Conservation (phyloP, 1,139 yeast species). For the Yamadazyma membranifaciens region DNA sequence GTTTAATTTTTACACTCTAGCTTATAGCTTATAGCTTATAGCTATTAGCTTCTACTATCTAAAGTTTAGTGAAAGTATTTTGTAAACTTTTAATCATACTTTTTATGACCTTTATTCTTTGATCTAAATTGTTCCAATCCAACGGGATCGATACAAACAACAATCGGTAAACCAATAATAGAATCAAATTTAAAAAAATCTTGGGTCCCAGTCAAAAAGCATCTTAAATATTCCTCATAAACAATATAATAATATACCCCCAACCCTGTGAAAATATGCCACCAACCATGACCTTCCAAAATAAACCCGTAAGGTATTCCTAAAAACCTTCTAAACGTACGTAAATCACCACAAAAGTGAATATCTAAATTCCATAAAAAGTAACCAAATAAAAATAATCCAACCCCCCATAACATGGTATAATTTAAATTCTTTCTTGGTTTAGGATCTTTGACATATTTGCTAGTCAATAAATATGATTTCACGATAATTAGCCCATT, state of each 20-base stretch:
- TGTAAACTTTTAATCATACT: conserved; percentile 1
- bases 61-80: no score
- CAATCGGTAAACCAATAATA: conserved; percentile 43
- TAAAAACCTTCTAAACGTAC: conserved; percentile 57
- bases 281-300: conserved; percentile 96
- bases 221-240: conserved; percentile 70
- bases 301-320: conserved; percentile 89
- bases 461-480: conserved; percentile 49
- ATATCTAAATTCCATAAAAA: conserved; percentile 84
- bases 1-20: no score
- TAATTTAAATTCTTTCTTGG: conserved; percentile 49
- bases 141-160: conserved; percentile 26
- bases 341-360: conserved; percentile 68
- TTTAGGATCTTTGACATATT: conserved; percentile 46
- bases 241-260: conserved; percentile 62
- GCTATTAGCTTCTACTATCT: no score
- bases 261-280: conserved; percentile 87
- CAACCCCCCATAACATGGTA: conserved; percentile 60
- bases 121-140: conserved; percentile 26
- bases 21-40: no score
- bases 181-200: conserved; percentile 52
- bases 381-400: conserved; percentile 71
- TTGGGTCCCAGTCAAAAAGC: conserved; percentile 54
- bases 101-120: not conserved
- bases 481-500: conserved; percentile 61